Percentiles rank a stretch among this genome's conserved stretches.
phyloP scores from a whole-genome alignment of 192 early-diverging fungal species.

The Coemansia guatemalensis region DNA sequence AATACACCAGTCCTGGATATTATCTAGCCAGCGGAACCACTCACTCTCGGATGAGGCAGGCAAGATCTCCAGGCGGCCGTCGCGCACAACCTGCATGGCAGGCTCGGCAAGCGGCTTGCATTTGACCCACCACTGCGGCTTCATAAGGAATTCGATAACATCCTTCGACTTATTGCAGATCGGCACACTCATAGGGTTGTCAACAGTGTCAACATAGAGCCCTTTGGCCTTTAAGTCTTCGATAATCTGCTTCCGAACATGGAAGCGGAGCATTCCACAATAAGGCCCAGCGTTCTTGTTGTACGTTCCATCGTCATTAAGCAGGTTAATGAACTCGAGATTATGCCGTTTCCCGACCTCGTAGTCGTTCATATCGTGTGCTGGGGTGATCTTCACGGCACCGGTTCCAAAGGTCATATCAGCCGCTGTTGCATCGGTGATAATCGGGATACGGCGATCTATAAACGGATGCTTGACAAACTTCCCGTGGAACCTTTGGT shows the following conservation, averaged over 20 bases:
- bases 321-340: slow-evolving; percentile 93
- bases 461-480: slow-evolving; percentile 93
- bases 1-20: slow-evolving; percentile 98
- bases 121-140: slow-evolving; percentile 99
- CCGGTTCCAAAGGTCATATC: slow-evolving; percentile 96
- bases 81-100: slow-evolving; percentile 77
- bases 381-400: slow-evolving; percentile 98
- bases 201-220: slow-evolving; percentile 78
- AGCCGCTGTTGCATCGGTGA: slow-evolving; percentile 81
- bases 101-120: slow-evolving; percentile 84
- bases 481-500: slow-evolving; percentile 94
- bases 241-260: slow-evolving; percentile 84
- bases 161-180: slow-evolving; percentile 87
- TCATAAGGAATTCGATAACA: slow-evolving; percentile 96
- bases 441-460: slow-evolving; percentile 85
- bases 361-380: slow-evolving; percentile 98
- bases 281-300: slow-evolving; percentile 92
- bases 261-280: slow-evolving; percentile 88
- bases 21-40: slow-evolving; percentile 95
- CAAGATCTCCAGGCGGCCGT: slow-evolving; percentile 78
- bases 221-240: slow-evolving; percentile 87
- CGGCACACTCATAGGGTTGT: slow-evolving; percentile 94
- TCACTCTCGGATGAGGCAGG: slow-evolving; percentile 88
- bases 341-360: slow-evolving; percentile 93
- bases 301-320: slow-evolving; percentile 94